A percentile compares a stretch with the other conserved stretches of the same genome.
These are phyloP conservation scores for Triticum urartu DNA, from an alignment of 176 grass and related monocot genomes.

Conservation along the genomic window DNA sequence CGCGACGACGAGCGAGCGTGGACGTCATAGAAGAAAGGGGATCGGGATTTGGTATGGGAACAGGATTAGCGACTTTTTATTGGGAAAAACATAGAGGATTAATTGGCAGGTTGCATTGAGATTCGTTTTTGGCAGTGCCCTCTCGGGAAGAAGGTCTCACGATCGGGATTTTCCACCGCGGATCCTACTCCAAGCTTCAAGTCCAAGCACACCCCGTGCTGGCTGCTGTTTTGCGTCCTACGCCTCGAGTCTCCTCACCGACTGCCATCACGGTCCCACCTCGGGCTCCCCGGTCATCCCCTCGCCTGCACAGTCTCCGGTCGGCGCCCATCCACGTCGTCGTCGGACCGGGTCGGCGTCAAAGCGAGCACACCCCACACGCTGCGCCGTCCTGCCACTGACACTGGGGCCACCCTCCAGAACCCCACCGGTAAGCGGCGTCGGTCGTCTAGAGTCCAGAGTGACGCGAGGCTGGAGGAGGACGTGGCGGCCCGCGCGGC, in stretches of 20 bases:
- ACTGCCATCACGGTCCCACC: not conserved
- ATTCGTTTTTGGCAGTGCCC: too few relatives aligned
- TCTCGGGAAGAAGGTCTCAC: too few relatives aligned
- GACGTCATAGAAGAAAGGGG: too few relatives aligned
- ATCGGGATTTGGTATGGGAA: too few relatives aligned
- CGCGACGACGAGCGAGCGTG: too few relatives aligned
- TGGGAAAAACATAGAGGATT: too few relatives aligned
- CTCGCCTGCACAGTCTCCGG: not conserved
- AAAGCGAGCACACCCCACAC: not conserved
- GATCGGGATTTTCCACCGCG: too few relatives aligned
- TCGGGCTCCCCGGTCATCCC: not conserved
- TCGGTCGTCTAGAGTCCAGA: rapidly evolving
- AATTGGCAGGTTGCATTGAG: too few relatives aligned
- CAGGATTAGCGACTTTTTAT: too few relatives aligned
- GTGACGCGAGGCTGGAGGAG: not conserved
- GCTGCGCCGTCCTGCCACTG: not conserved
- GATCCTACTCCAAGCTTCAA: too few relatives aligned
- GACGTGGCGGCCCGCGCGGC: not conserved
- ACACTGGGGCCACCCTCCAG: rapidly evolving
- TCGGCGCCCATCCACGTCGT: not conserved
- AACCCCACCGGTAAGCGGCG: not conserved
- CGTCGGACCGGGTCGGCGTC: not conserved
- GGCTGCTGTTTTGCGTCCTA: too few relatives aligned
- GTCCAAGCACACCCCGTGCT: too few relatives aligned
- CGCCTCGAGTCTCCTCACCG: not conserved